Evolutionary conservation across 2,329 filamentous ascomycete species (phyloP).

Genomic region (Monosporascus sp.): DNA sequence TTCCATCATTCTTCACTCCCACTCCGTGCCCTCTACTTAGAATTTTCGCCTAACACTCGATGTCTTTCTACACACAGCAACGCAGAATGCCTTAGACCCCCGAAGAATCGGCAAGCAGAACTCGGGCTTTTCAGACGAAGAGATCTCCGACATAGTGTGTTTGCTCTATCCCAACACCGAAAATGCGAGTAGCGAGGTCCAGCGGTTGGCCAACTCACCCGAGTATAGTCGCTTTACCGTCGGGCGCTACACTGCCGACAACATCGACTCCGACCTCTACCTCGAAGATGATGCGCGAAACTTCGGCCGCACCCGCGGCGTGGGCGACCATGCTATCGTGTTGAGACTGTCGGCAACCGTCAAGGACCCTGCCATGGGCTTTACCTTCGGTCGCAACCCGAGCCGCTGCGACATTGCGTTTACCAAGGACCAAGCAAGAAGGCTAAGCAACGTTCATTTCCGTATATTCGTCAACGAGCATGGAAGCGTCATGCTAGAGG

Average conservation of each 20-base stretch:
- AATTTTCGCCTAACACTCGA: not conserved
- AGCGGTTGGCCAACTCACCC: slow-evolving; percentile 35
- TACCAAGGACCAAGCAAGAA: slow-evolving; percentile 58
- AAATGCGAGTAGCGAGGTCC: slow-evolving; percentile 66
- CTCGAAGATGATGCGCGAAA: slow-evolving; percentile 44
- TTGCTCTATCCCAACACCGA: slow-evolving; percentile 76
- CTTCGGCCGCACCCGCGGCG: slow-evolving; percentile 47
- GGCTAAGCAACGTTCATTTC: slow-evolving; percentile 94
- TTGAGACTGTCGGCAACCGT: slow-evolving; percentile 71
- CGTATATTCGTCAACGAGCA: slow-evolving; percentile 86
- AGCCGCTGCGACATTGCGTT: slow-evolving; percentile 68
- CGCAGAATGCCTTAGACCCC: slow-evolving; percentile 76
- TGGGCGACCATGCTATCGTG: slow-evolving; percentile 64
- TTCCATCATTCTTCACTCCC: not conserved
- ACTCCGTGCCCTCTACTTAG: not conserved
- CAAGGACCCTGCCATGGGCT: slow-evolving; percentile 66
- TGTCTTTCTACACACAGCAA: slow-evolving; percentile 43
- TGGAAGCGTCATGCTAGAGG: slow-evolving; percentile 84
- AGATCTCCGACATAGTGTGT: slow-evolving; percentile 84
- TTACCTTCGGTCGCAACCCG: slow-evolving; percentile 77
- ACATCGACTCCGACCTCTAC: slow-evolving; percentile 46
- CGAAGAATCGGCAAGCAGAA: slow-evolving; percentile 73
- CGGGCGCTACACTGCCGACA: slow-evolving; percentile 42
- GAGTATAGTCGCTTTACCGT: slow-evolving; percentile 46
- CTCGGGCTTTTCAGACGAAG: slow-evolving; percentile 75